These are phyloP conservation scores for Fremontodendron californicum DNA, from an alignment of 345 rosid genomes.

Conservation along the genomic window DNA sequence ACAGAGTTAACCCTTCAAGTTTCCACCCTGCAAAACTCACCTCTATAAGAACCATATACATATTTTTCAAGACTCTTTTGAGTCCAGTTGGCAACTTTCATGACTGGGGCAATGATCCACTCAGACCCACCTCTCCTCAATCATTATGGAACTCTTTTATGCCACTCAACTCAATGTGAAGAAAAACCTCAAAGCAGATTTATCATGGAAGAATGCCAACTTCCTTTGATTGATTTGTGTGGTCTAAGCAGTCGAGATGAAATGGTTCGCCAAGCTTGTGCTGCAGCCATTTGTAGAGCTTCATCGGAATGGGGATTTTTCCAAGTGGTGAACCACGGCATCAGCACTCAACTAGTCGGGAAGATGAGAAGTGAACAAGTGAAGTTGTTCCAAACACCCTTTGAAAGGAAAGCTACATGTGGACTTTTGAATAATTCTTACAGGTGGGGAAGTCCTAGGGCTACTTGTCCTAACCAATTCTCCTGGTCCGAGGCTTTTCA, in stretches of 20 bases:
- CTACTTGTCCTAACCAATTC: constrained; percentile 43
- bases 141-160: constrained; percentile 25
- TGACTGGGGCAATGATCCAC: constrained; percentile 5
- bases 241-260: constrained; percentile 22
- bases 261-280: constrained; percentile 28
- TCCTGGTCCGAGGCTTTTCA: constrained; percentile 79
- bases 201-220: constrained; percentile 38
- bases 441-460: constrained; percentile 58
- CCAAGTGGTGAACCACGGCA: constrained; percentile 66
- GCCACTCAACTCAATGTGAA: background rate
- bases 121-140: constrained; percentile 41
- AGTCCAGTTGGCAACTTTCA: background rate
- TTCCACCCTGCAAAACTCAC: constrained; percentile 4
- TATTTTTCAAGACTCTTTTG: background rate
- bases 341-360: constrained; percentile 32
- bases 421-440: constrained; percentile 51
- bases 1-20: background rate
- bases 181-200: background rate
- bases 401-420: constrained; percentile 35
- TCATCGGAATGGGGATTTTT: constrained; percentile 69
- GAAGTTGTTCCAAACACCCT: constrained; percentile 43
- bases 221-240: constrained; percentile 55
- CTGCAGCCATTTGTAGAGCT: constrained; percentile 41
- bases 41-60: background rate
- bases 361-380: constrained; percentile 50